A percentile compares a stretch with the other conserved stretches of the same genome.
Evolutionary conservation across 2,329 filamentous ascomycete genomes (phyloP).

Genomic region (Calonectria pteridis): DNA sequence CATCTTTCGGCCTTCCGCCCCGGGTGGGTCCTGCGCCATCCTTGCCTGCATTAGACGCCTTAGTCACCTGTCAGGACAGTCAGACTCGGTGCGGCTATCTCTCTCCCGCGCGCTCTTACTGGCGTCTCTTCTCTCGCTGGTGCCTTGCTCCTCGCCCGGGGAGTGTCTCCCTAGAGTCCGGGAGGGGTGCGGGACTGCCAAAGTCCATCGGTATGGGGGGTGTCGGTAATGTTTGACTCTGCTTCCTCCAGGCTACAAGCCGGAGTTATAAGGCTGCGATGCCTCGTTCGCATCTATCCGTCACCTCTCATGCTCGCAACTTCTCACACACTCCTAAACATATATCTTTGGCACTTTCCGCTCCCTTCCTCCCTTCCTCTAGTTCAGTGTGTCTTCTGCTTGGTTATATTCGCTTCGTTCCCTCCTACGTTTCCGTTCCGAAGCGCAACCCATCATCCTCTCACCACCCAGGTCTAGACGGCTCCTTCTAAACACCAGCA

Average conservation of each 20-base stretch:
- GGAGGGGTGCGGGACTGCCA: slow-evolving; percentile 25
- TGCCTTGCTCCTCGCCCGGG: slow-evolving; percentile 44
- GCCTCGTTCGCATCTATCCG: slow-evolving; percentile 53
- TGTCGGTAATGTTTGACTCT: slow-evolving; percentile 35
- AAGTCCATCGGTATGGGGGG: slow-evolving; percentile 32
- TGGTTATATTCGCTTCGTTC: slow-evolving; percentile 24
- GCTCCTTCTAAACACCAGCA: slow-evolving; percentile 12
- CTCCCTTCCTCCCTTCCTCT: slow-evolving; percentile 37
- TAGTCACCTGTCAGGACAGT: slow-evolving; percentile 49
- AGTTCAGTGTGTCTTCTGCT: slow-evolving; percentile 33
- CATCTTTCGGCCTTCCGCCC: slow-evolving; percentile 41
- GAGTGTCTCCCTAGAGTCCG: slow-evolving; percentile 23
- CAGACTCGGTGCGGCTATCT: slow-evolving; percentile 48
- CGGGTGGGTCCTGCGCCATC: slow-evolving; percentile 41
- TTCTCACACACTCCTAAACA: slow-evolving; percentile 31
- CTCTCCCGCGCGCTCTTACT: slow-evolving; percentile 42
- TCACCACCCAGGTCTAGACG: slow-evolving; percentile 12
- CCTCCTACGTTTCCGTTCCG: slow-evolving; percentile 6
- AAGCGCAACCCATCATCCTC: background rate
- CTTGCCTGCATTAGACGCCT: slow-evolving; percentile 47
- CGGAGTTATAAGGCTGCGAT: slow-evolving; percentile 67
- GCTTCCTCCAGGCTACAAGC: slow-evolving; percentile 49
- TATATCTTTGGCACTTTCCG: slow-evolving; percentile 27
- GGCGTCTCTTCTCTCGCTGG: slow-evolving; percentile 46
- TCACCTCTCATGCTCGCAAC: slow-evolving; percentile 43